phyloP scores from a whole-genome alignment of 2,329 filamentous ascomycete species.

The Trichoderma sp. region DNA sequence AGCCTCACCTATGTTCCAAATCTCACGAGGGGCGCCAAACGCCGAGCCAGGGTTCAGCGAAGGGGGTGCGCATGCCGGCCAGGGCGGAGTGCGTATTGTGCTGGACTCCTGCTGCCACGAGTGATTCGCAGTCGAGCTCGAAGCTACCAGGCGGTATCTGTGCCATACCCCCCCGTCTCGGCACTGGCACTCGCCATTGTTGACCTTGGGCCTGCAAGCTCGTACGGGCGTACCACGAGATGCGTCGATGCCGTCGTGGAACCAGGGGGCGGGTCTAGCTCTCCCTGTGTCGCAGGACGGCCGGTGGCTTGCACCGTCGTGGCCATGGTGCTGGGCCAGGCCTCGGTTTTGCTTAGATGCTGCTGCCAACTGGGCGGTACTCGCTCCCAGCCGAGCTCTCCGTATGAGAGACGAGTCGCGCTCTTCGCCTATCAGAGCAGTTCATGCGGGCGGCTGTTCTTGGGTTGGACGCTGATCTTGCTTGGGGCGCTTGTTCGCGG shows the following conservation, averaged over 20 bases:
- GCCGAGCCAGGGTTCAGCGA: constrained; percentile 20
- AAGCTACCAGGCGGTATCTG: neutral
- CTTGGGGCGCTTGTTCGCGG: neutral
- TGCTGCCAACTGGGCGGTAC: neutral
- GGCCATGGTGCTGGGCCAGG: constrained; percentile 5
- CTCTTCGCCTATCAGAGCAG: constrained; percentile 15
- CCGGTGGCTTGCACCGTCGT: constrained; percentile 28
- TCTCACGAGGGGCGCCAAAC: constrained; percentile 23
- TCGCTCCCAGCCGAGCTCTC: neutral
- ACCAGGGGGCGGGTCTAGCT: constrained; percentile 28
- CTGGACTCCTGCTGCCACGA: neutral
- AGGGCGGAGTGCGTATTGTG: constrained; percentile 16
- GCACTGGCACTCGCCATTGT: constrained; percentile 9
- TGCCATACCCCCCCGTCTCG: neutral
- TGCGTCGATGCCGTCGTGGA: constrained; percentile 27
- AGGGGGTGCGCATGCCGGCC: constrained; percentile 16
- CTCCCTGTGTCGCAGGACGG: constrained; percentile 26
- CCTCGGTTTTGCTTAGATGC: constrained; percentile 4
- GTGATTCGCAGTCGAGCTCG: neutral
- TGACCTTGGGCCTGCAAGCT: constrained; percentile 2
- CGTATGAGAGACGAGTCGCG: constrained; percentile 7
- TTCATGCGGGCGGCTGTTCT: constrained; percentile 5
- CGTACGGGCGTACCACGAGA: constrained; percentile 22
- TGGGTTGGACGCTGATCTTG: neutral
- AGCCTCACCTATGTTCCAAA: constrained; percentile 26